Percentiles rank a stretch among this genome's conserved stretches.
These are phyloP conservation scores for Bromus sterilis DNA, from an alignment of 176 grass and related monocot genomes.

Conservation along the genomic window DNA sequence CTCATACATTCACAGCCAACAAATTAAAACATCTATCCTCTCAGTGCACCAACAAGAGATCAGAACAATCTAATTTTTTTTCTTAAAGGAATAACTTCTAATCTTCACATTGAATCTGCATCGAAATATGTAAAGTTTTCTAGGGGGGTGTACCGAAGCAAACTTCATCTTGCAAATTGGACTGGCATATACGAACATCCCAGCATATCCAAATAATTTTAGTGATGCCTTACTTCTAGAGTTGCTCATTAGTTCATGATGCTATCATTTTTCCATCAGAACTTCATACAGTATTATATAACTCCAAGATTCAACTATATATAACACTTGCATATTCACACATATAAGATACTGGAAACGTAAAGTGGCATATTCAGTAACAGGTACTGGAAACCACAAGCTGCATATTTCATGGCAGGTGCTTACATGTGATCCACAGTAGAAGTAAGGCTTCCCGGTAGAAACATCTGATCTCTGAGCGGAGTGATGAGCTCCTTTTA, in stretches of 20 bases:
- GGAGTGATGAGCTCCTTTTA: conserved; percentile 57
- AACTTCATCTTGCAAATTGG: not conserved
- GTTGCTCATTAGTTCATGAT: conserved; percentile 13
- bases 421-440: conserved; percentile 90
- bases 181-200: not conserved
- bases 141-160: no score
- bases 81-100: no score
- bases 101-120: no score
- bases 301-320: not conserved
- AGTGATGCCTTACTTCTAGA: not conserved
- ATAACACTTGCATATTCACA: not conserved
- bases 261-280: not conserved
- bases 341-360: not conserved
- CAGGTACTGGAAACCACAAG: not conserved
- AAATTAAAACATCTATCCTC: no score
- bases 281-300: not conserved
- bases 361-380: not conserved
- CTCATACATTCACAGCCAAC: no score
- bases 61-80: no score
- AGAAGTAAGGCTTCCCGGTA: conserved; percentile 70
- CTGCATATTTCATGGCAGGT: not conserved
- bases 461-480: conserved; percentile 58
- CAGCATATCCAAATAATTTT: not conserved
- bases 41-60: no score
- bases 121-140: no score